These are phyloP conservation scores for Alectoria sarmentosa DNA, from an alignment of 495 filamentous ascomycete genomes.

Conservation along the genomic window DNA sequence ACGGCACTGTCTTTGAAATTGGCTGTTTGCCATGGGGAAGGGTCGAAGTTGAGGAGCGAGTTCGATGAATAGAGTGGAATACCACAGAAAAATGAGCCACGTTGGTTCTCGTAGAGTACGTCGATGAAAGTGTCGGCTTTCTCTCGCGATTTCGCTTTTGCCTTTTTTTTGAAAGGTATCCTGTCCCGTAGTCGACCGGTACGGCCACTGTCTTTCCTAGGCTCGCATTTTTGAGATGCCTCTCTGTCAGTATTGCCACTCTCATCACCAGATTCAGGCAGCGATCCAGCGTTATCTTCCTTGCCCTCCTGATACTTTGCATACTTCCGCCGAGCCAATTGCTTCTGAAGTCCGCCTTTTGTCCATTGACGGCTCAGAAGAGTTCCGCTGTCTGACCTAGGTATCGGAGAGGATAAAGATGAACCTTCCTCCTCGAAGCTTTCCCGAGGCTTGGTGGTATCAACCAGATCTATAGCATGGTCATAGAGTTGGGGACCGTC, in stretches of 20 bases:
- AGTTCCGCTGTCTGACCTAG: conserved; percentile 16
- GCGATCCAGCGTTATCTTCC: conserved; percentile 28
- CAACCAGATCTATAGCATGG: conserved; percentile 27
- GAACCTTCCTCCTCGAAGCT: background rate
- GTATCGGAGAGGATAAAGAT: conserved; percentile 8
- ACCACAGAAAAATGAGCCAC: conserved; percentile 80
- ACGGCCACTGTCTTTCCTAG: conserved; percentile 20
- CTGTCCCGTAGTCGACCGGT: conserved; percentile 20
- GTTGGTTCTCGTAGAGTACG: conserved; percentile 89
- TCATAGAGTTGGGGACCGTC: conserved; percentile 22
- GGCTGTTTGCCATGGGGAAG: conserved; percentile 74
- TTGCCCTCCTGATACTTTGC: conserved; percentile 54
- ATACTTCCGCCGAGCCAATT: conserved; percentile 51
- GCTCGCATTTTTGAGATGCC: conserved; percentile 9
- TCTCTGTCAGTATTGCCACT: conserved; percentile 27
- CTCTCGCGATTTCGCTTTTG: conserved; percentile 14
- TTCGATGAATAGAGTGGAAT: conserved; percentile 79
- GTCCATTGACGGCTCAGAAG: conserved; percentile 29
- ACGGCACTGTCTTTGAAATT: conserved; percentile 67
- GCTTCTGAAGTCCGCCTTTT: conserved; percentile 38
- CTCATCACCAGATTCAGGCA: conserved; percentile 22
- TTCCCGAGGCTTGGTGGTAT: conserved; percentile 26
- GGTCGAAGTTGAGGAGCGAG: conserved; percentile 83
- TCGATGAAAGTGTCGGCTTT: conserved; percentile 60
- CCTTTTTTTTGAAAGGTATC: conserved; percentile 27